phyloP scores from a whole-genome alignment of 441 rosid species.

The Pelargonium citronellum region DNA sequence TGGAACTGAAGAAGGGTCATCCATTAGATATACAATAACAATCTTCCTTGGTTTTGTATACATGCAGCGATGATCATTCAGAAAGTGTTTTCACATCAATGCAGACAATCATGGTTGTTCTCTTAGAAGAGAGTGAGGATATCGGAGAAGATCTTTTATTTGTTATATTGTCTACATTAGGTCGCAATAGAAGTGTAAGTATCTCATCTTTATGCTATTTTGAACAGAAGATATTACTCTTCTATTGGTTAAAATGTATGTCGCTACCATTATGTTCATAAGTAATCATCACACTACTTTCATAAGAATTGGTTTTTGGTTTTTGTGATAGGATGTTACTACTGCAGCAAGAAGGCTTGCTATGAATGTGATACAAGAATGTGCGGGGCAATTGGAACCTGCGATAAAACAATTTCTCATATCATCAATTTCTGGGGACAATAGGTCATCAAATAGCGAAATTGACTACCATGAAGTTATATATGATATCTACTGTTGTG shows the following conservation, averaged over 20 bases:
- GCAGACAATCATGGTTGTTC: conserved; percentile 82
- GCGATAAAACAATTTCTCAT: conserved; percentile 83
- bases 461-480: conserved; percentile 90
- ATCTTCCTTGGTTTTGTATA: conserved; percentile 15
- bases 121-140: conserved; percentile 95
- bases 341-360: conserved; percentile 82
- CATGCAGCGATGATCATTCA: conserved; percentile 89
- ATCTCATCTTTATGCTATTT: conserved; percentile 19
- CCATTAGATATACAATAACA: neutral
- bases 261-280: conserved; percentile 1
- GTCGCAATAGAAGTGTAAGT: conserved; percentile 74
- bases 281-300: conserved; percentile 9
- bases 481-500: conserved; percentile 73
- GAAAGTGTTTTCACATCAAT: conserved; percentile 81
- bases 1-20: conserved; percentile 15
- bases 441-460: conserved; percentile 42
- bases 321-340: conserved; percentile 53
- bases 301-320: conserved; percentile 25
- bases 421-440: conserved; percentile 86
- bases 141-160: conserved; percentile 74
- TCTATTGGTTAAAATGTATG: conserved; percentile 14
- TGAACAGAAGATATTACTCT: conserved; percentile 11
- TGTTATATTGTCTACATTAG: conserved; percentile 63
- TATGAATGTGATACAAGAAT: conserved; percentile 78
- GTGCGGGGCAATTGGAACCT: conserved; percentile 85